A percentile compares a stretch with the other conserved stretches of the same genome.
Conservation (phyloP, 2,329 filamentous ascomycete genomes). For the Penicillium sp. region DNA sequence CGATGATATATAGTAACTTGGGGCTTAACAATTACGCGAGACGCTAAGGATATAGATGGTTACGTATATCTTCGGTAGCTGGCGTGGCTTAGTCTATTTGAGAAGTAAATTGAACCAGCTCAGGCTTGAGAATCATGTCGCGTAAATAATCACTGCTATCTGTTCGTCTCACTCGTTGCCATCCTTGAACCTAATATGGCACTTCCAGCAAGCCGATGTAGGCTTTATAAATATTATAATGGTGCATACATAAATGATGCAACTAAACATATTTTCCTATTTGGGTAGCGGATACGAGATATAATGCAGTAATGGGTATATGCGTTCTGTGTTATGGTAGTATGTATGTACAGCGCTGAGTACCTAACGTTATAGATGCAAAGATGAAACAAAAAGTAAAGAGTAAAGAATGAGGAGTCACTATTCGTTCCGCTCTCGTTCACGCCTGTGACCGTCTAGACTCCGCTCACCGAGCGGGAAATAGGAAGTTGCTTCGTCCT, state of each 20-base stretch:
- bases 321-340: not conserved
- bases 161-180: no score
- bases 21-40: no score
- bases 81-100: no score
- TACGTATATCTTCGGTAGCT: no score
- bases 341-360: not conserved
- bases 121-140: no score
- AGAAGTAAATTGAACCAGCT: no score
- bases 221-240: no score
- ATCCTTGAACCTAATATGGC: not conserved
- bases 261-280: not conserved
- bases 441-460: slow-evolving; percentile 3
- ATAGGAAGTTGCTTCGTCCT: slow-evolving; percentile 22
- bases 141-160: no score
- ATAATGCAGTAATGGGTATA: not conserved
- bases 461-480: slow-evolving; percentile 29
- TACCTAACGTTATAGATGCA: not conserved
- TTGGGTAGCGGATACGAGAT: not conserved
- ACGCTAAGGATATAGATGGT: no score
- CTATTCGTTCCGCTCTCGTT: slow-evolving; percentile 16
- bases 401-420: not conserved
- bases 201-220: no score
- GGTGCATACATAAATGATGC: not conserved
- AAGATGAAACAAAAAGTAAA: slow-evolving; percentile 8
- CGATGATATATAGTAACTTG: no score